These are phyloP conservation scores for Erythrobasidium yunnanense DNA, from an alignment of 768 basidiomycete genomes.

Conservation along the genomic window DNA sequence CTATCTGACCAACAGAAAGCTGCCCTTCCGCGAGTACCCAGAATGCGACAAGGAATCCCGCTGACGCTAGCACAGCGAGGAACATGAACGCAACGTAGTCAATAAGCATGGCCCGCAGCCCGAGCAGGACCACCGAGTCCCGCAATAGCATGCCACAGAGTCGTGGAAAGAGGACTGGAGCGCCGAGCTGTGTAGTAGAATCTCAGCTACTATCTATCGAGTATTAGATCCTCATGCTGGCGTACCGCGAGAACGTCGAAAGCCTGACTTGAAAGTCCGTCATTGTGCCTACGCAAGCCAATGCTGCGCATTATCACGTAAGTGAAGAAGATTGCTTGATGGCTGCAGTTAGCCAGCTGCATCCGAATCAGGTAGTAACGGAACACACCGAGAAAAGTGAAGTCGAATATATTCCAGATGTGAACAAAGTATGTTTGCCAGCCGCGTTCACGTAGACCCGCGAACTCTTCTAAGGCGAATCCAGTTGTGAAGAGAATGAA, in stretches of 20 bases:
- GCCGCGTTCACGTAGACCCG: constrained; percentile 30
- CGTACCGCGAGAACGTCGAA: constrained; percentile 62
- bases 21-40: not conserved
- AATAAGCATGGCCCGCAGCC: constrained; percentile 15
- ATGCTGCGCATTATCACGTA: constrained; percentile 58
- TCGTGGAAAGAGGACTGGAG: constrained; percentile 76
- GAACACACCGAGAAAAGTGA: constrained; percentile 3
- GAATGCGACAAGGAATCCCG: constrained; percentile 15
- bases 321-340: constrained; percentile 47
- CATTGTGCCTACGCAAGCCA: constrained; percentile 51
- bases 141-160: constrained; percentile 29
- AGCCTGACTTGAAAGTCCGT: constrained; percentile 49
- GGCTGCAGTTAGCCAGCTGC: no score
- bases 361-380: not conserved
- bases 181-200: constrained; percentile 38
- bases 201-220: no score
- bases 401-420: constrained; percentile 19
- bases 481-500: constrained; percentile 33
- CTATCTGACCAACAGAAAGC: not conserved
- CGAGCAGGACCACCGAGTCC: constrained; percentile 33
- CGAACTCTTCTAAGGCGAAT: constrained; percentile 35
- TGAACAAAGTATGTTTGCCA: constrained; percentile 14
- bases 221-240: no score
- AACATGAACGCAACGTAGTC: constrained; percentile 14
- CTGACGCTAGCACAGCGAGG: constrained; percentile 1